These are phyloP conservation scores for Cordyceps cicadae DNA, from an alignment of 2,329 filamentous ascomycete species.

Conservation along the genomic window DNA sequence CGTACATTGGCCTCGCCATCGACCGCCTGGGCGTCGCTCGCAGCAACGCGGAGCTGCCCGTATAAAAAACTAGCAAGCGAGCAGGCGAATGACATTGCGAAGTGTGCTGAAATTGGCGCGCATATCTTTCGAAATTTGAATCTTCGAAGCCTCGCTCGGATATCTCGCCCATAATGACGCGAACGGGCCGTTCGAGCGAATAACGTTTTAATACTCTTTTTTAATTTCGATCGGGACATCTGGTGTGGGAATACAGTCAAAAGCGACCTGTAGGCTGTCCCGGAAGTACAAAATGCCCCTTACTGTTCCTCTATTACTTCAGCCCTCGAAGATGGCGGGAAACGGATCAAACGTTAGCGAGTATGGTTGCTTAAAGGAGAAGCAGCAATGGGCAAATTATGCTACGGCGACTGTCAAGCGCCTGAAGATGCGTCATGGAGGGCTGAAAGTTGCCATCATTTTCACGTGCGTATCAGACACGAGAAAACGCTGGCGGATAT, in stretches of 20 bases:
- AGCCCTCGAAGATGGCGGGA: too few species aligned
- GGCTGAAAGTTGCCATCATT: not conserved
- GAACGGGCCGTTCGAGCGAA: too few species aligned
- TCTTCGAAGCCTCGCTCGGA: too few species aligned
- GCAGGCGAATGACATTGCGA: not conserved
- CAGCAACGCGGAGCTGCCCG: conserved; percentile 69
- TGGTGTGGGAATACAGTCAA: not conserved
- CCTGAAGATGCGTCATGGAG: not conserved
- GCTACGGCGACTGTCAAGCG: not conserved
- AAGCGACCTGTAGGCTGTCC: too few species aligned
- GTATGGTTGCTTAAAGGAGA: not conserved
- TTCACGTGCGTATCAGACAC: not conserved
- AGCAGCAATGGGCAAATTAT: not conserved
- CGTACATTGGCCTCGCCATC: conserved; percentile 68
- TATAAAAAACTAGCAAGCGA: conserved; percentile 39
- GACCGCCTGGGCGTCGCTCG: conserved; percentile 62
- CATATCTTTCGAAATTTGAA: not conserved
- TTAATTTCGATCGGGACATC: too few species aligned
- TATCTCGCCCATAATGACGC: too few species aligned
- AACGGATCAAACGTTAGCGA: not conserved
- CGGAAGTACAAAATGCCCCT: too few species aligned
- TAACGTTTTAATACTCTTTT: too few species aligned
- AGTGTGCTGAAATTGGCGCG: not conserved
- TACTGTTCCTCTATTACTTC: too few species aligned
- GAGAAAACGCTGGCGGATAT: not conserved